Conservation (phyloP, 116 monocot genomes). For the Papilionanthe hybrid region DNA sequence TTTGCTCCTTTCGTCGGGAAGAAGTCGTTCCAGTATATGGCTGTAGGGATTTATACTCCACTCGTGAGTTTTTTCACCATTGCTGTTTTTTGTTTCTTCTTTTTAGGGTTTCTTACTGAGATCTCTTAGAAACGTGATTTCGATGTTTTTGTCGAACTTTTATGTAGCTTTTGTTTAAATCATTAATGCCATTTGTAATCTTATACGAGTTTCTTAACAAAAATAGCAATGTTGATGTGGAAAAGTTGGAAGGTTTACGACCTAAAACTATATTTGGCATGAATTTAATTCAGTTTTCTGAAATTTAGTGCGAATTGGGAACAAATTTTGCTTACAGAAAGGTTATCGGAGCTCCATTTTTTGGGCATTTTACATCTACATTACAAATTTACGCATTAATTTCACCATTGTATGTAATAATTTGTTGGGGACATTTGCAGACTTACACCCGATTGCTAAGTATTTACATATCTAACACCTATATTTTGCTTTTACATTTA, state of each 20-base stretch:
- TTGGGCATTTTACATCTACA: not conserved
- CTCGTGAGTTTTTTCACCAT: slow-evolving; percentile 14
- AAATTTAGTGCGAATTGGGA: not conserved
- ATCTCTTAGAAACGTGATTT: not conserved
- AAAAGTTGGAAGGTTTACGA: not conserved
- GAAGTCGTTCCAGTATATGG: slow-evolving; percentile 30
- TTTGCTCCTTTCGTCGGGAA: slow-evolving; percentile 43
- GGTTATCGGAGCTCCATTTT: not conserved
- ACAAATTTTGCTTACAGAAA: not conserved
- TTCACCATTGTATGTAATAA: not conserved
- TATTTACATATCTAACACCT: no score
- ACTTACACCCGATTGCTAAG: no score
- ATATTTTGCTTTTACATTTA: no score
- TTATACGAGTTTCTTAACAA: not conserved
- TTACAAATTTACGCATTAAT: not conserved
- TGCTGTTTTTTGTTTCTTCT: not conserved
- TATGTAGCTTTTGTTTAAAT: not conserved
- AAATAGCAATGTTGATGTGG: not conserved
- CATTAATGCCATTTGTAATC: not conserved
- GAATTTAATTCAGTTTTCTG: not conserved
- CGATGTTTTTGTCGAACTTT: not conserved
- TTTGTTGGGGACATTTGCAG: no score
- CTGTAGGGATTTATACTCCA: slow-evolving; percentile 38
- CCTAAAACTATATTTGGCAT: not conserved
- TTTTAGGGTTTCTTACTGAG: not conserved